phyloP scores from a whole-genome alignment of 768 basidiomycete species.

The Pleurotus djamor region DNA sequence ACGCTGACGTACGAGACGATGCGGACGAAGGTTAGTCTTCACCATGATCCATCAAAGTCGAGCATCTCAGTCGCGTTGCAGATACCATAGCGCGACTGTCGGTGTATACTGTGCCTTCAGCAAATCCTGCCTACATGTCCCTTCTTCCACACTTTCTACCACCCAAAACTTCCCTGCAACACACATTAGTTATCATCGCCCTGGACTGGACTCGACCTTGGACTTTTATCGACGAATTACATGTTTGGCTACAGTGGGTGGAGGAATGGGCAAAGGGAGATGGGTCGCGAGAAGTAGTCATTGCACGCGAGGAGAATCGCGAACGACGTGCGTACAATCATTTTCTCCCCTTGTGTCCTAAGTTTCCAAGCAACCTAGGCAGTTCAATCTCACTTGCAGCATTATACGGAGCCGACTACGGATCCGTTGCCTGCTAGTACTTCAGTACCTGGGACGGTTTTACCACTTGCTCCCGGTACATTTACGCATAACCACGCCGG shows the following conservation, averaged over 20 bases:
- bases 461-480: constrained; percentile 84
- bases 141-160: constrained; percentile 80
- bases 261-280: constrained; percentile 79
- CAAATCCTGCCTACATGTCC: constrained; percentile 64
- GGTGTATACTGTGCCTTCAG: constrained; percentile 87
- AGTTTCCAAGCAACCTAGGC: not conserved
- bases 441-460: constrained; percentile 61
- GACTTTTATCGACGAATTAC: constrained; percentile 83
- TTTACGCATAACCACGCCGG: constrained; percentile 87
- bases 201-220: constrained; percentile 97
- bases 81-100: constrained; percentile 89
- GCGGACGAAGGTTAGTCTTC: constrained; percentile 78
- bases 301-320: constrained; percentile 74
- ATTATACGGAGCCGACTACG: constrained; percentile 80
- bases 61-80: constrained; percentile 21
- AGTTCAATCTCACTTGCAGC: constrained; percentile 90
- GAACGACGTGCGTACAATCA: constrained; percentile 66
- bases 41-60: not conserved
- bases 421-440: constrained; percentile 64
- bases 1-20: constrained; percentile 87
- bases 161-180: constrained; percentile 60
- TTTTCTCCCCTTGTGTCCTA: constrained; percentile 1
- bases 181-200: constrained; percentile 79
- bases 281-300: constrained; percentile 65
- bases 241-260: constrained; percentile 85